phyloP scores from a whole-genome alignment of 495 filamentous ascomycete genomes.

The Penicillium arizonense region DNA sequence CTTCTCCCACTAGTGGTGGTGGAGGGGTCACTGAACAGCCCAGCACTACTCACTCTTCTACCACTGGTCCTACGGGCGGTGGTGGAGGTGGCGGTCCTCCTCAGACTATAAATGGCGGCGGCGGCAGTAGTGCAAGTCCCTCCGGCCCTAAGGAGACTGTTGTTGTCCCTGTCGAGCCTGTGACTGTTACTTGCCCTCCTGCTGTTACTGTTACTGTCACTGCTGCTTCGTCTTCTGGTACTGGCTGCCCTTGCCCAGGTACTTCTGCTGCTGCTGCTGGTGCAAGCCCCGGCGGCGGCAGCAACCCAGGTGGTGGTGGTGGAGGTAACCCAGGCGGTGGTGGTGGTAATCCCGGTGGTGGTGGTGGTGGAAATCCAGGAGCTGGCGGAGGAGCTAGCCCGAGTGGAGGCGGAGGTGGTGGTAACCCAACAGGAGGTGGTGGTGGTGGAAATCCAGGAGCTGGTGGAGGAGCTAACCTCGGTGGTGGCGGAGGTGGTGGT shows the following conservation, averaged over 20 bases:
- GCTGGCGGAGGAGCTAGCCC: background rate
- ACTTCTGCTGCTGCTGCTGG: background rate
- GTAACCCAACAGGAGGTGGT: background rate
- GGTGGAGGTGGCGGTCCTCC: background rate
- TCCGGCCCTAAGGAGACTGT: background rate
- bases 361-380: background rate
- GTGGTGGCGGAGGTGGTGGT: background rate
- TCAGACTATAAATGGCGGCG: background rate
- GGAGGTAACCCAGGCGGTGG: background rate
- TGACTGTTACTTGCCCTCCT: conserved; percentile 3
- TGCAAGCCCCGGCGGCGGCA: background rate
- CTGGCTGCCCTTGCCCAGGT: background rate
- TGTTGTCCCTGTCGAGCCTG: background rate
- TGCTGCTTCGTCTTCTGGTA: background rate
- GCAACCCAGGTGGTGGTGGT: background rate
- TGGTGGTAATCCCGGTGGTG: background rate
- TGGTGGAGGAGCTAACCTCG: background rate
- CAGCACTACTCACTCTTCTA: background rate
- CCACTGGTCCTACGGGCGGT: background rate
- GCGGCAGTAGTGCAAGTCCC: background rate
- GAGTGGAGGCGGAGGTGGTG: background rate
- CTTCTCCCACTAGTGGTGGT: conserved; percentile 1
- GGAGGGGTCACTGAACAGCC: background rate
- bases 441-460: background rate
- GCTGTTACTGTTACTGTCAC: conserved; percentile 2